These are phyloP conservation scores for Dimocarpus longan DNA, from an alignment of 345 rosid species.

Conservation along the genomic window DNA sequence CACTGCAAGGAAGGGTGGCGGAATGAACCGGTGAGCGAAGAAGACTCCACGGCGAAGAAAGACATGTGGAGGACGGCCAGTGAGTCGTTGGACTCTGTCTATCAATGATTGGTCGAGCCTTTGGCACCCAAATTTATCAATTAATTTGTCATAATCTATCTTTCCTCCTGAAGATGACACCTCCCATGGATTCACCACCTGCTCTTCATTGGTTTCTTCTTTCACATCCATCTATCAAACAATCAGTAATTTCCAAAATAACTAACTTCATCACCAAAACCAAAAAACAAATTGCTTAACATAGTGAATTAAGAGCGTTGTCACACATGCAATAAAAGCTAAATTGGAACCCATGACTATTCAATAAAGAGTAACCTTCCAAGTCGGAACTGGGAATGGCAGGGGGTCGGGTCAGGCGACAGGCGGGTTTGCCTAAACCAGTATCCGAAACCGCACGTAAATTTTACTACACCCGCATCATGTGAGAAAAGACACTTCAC, in stretches of 20 bases:
- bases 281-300: no score
- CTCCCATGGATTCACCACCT: slow-evolving; percentile 93
- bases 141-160: slow-evolving; percentile 90
- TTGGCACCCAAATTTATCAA: slow-evolving; percentile 89
- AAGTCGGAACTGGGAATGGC: no score
- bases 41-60: slow-evolving; percentile 92
- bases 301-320: no score
- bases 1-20: background rate
- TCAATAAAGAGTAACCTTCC: no score
- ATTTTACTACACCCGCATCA: no score
- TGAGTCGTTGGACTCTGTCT: slow-evolving; percentile 75
- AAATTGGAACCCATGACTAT: no score
- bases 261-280: background rate
- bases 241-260: background rate
- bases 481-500: no score
- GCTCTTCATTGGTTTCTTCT: slow-evolving; percentile 35
- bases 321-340: no score
- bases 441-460: no score
- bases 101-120: slow-evolving; percentile 59
- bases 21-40: slow-evolving; percentile 76
- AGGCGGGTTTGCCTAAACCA: no score
- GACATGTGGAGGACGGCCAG: slow-evolving; percentile 70
- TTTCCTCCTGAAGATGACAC: slow-evolving; percentile 69
- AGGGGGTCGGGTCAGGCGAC: no score
- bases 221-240: slow-evolving; percentile 35